These are phyloP conservation scores for Gelatoporia subvermispora DNA, from an alignment of 768 basidiomycete species.

Conservation along the genomic window DNA sequence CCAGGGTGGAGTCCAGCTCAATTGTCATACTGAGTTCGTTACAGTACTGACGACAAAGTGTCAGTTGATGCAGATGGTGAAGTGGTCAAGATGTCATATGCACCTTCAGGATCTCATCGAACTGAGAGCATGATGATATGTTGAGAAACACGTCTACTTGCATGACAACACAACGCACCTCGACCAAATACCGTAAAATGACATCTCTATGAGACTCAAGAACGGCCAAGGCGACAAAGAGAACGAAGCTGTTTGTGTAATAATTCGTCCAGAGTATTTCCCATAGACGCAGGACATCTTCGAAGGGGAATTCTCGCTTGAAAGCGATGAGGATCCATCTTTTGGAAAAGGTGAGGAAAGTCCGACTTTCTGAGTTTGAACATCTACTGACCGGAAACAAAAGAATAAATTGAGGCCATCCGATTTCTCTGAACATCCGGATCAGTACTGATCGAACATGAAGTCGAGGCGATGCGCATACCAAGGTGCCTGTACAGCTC, in stretches of 20 bases:
- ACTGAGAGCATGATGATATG: conserved; percentile 36
- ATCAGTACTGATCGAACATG: not conserved
- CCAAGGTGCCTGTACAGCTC: conserved; percentile 90
- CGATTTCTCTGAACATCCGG: conserved; percentile 57
- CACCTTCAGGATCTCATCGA: conserved; percentile 77
- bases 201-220: conserved; percentile 95
- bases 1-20: conserved; percentile 91
- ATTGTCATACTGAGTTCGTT: conserved; percentile 96
- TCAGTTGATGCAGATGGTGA: not conserved
- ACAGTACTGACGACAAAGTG: conserved; percentile 56
- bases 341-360: conserved; percentile 2
- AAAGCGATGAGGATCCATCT: conserved; percentile 92
- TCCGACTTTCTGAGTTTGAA: not conserved
- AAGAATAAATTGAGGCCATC: conserved; percentile 94
- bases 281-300: conserved; percentile 88
- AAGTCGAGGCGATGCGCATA: conserved; percentile 23
- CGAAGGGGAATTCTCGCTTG: conserved; percentile 95
- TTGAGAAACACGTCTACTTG: not conserved
- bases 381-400: conserved; percentile 77
- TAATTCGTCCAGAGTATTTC: conserved; percentile 92
- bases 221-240: conserved; percentile 91
- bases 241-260: conserved; percentile 82
- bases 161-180: conserved; percentile 46
- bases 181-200: conserved; percentile 90
- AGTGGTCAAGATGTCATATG: conserved; percentile 5